Evolutionary conservation across 1,284 basidiomycete species (phyloP).

Genomic region (Ceratobasidium sp.): DNA sequence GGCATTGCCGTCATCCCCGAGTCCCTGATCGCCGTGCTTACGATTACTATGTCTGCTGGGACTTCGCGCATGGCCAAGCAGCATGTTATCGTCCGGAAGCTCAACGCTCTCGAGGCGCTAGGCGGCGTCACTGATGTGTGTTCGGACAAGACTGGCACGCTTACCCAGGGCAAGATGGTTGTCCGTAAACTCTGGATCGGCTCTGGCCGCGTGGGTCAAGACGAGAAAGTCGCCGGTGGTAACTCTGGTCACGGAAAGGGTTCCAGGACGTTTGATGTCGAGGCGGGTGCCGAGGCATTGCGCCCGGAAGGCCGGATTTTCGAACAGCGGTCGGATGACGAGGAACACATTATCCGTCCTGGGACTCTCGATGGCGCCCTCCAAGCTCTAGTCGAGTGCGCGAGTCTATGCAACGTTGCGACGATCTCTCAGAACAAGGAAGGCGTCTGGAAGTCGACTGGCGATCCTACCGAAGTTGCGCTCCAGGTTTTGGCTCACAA

Average conservation of each 20-base stretch:
- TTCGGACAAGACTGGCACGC: conserved; percentile 65
- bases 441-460: conserved; percentile 70
- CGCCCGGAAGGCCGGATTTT: conserved; percentile 29
- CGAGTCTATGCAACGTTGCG: conserved; percentile 57
- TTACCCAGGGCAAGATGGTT: conserved; percentile 56
- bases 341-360: conserved; percentile 8
- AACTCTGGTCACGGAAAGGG: neutral
- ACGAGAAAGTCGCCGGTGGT: conserved; percentile 9
- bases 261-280: conserved; percentile 32
- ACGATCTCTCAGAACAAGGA: conserved; percentile 52
- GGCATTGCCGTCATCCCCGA: conserved; percentile 32
- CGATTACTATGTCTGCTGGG: conserved; percentile 37
- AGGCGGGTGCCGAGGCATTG: conserved; percentile 22
- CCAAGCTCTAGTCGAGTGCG: conserved; percentile 30
- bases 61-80: conserved; percentile 55
- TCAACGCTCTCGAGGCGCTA: conserved; percentile 66
- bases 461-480: conserved; percentile 74
- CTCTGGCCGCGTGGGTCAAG: conserved; percentile 10
- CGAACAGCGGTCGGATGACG: conserved; percentile 1
- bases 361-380: conserved; percentile 9
- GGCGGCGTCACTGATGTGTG: conserved; percentile 64
- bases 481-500: conserved; percentile 66
- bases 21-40: conserved; percentile 30
- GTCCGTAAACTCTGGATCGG: conserved; percentile 35
- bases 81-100: conserved; percentile 64